Evolutionary conservation across 768 basidiomycete species (phyloP).

Genomic region (Macrolepiota albuminosa): DNA sequence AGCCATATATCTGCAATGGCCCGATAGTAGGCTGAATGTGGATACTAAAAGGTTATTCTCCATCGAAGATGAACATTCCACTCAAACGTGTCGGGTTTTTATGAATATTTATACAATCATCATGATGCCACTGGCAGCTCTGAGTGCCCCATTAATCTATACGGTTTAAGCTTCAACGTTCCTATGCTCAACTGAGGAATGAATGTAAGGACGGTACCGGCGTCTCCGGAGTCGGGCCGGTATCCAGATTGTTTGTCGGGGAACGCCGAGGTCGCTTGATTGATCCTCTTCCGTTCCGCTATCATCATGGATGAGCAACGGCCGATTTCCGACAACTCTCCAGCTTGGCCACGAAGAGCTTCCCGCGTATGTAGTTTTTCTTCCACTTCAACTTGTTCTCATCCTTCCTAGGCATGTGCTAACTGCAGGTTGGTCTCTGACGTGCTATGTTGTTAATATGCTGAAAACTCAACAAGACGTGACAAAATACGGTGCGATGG

Average conservation of each 20-base stretch:
- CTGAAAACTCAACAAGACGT: slow-evolving; percentile 32
- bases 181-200: too few relatives aligned
- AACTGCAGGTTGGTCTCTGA: slow-evolving; percentile 45
- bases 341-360: slow-evolving; percentile 46
- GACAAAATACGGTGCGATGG: slow-evolving; percentile 63
- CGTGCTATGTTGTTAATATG: slow-evolving; percentile 4
- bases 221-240: background rate
- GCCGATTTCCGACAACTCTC: slow-evolving; percentile 51
- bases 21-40: too few relatives aligned
- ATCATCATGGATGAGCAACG: slow-evolving; percentile 35
- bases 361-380: slow-evolving; percentile 37
- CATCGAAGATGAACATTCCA: too few relatives aligned
- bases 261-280: slow-evolving; percentile 26
- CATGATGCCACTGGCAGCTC: background rate
- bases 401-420: slow-evolving; percentile 45
- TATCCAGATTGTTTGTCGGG: slow-evolving; percentile 10
- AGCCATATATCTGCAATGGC: too few relatives aligned
- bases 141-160: too few relatives aligned
- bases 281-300: slow-evolving; percentile 27
- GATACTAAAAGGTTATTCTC: too few relatives aligned
- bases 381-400: slow-evolving; percentile 6
- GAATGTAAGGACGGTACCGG: background rate
- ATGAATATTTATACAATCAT: too few relatives aligned
- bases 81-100: too few relatives aligned
- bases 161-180: too few relatives aligned